These are phyloP conservation scores for Silybum marianum DNA, from an alignment of 129 eudicot genomes.

Conservation along the genomic window DNA sequence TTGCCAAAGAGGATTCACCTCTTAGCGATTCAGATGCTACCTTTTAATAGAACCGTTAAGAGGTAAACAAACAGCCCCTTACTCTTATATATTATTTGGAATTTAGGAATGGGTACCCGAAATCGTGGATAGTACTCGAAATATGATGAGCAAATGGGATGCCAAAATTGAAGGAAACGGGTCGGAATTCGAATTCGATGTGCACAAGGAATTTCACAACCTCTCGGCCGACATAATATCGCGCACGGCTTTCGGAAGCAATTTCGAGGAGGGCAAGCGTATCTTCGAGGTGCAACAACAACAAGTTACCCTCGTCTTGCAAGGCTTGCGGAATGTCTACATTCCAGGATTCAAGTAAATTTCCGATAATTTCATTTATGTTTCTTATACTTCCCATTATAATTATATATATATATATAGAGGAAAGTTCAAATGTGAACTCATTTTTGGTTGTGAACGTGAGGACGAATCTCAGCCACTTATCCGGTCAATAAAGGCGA, in stretches of 20 bases:
- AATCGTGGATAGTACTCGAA: constrained; percentile 62
- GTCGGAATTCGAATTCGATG: constrained; percentile 60
- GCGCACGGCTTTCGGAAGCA: constrained; percentile 84
- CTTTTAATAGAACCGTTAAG: too few relatives aligned
- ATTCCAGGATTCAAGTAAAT: constrained; percentile 82
- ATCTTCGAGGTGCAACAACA: constrained; percentile 78
- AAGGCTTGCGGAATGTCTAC: constrained; percentile 66
- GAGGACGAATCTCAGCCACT: too few relatives aligned
- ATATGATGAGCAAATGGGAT: constrained; percentile 69
- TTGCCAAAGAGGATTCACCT: too few relatives aligned
- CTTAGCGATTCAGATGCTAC: too few relatives aligned
- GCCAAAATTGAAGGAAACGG: constrained; percentile 37
- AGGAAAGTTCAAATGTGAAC: too few relatives aligned
- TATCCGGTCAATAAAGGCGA: too few relatives aligned
- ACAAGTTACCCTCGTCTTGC: constrained; percentile 58
- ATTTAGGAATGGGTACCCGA: constrained; percentile 80
- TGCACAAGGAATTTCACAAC: constrained; percentile 59
- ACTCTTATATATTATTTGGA: neutral
- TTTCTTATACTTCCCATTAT: neutral
- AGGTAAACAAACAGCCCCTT: too few relatives aligned
- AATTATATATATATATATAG: too few relatives aligned
- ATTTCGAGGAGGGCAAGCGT: constrained; percentile 65
- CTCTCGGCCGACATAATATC: constrained; percentile 86
- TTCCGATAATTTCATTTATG: neutral
- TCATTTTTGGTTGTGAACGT: too few relatives aligned